phyloP scores from a whole-genome alignment of 257 asterid genomes.

The Capsicum rhomboideum region DNA sequence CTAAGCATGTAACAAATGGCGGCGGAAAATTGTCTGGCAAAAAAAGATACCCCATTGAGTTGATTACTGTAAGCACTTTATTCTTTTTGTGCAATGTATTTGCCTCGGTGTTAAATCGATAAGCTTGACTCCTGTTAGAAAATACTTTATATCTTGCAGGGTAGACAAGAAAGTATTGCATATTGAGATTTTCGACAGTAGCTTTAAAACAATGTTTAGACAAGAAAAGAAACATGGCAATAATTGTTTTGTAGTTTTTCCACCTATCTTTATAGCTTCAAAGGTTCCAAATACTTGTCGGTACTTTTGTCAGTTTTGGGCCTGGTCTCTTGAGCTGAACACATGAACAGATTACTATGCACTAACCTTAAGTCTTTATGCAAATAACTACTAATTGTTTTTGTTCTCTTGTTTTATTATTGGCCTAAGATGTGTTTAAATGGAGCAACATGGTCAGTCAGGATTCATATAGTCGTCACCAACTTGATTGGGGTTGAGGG shows the following conservation, averaged over 20 bases:
- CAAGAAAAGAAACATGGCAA: not conserved
- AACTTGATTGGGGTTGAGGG: not conserved
- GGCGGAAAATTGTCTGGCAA: conserved; percentile 24
- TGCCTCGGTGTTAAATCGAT: not conserved
- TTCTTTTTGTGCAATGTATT: not conserved
- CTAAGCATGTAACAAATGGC: conserved; percentile 26
- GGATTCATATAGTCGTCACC: not conserved
- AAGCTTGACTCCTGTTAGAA: not conserved
- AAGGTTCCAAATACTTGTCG: not conserved
- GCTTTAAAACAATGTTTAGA: not conserved
- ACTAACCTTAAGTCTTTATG: not conserved
- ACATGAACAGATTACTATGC: not conserved
- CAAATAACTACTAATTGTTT: not conserved
- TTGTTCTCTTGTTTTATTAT: not conserved
- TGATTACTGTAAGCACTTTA: conserved; percentile 63
- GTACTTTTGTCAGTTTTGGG: not conserved
- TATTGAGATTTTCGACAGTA: not conserved
- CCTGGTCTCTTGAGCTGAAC: not conserved
- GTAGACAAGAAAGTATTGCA: no score
- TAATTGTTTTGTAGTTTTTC: not conserved
- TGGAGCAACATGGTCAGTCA: not conserved
- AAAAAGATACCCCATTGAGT: conserved; percentile 65
- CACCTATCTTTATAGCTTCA: not conserved
- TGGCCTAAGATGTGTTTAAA: not conserved
- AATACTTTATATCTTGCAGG: not conserved